Conservation (phyloP, 495 filamentous ascomycete genomes). For the Neurospora intermedia region DNA sequence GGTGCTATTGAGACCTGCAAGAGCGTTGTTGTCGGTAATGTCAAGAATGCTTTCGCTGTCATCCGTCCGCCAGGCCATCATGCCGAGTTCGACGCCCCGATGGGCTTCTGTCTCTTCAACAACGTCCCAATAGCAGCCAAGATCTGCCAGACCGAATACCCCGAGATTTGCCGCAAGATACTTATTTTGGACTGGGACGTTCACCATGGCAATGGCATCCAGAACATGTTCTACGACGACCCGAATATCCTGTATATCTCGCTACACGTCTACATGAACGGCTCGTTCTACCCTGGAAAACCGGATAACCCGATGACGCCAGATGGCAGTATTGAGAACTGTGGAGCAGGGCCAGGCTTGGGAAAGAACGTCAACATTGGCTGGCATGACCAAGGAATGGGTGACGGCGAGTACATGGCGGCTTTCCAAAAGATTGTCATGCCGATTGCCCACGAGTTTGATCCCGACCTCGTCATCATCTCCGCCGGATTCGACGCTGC, state of each 20-base stretch:
- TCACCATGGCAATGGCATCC: conserved; percentile 86
- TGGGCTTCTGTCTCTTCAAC: conserved; percentile 96
- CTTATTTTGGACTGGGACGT: conserved; percentile 93
- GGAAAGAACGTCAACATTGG: conserved; percentile 95
- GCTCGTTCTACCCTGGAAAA: conserved; percentile 75
- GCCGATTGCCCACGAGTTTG: conserved; percentile 87
- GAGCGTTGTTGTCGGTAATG: conserved; percentile 62
- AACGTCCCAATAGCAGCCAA: conserved; percentile 87
- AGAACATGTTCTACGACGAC: conserved; percentile 89
- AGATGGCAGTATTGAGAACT: conserved; percentile 63
- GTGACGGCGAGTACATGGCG: conserved; percentile 91
- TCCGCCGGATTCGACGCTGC: conserved; percentile 96
- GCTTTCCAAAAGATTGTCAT: conserved; percentile 97
- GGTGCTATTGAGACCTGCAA: conserved; percentile 92
- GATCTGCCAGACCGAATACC: conserved; percentile 67
- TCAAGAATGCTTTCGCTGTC: conserved; percentile 91
- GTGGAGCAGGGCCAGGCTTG: conserved; percentile 59
- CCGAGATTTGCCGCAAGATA: conserved; percentile 71
- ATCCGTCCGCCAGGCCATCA: conserved; percentile 94
- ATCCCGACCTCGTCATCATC: conserved; percentile 91
- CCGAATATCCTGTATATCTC: conserved; percentile 96
- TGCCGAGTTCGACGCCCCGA: conserved; percentile 70
- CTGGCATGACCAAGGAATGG: conserved; percentile 87
- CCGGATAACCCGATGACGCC: conserved; percentile 45
- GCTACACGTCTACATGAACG: conserved; percentile 76